phyloP scores from a whole-genome alignment of 2,329 filamentous ascomycete genomes.

The Rosellinia necatrix region DNA sequence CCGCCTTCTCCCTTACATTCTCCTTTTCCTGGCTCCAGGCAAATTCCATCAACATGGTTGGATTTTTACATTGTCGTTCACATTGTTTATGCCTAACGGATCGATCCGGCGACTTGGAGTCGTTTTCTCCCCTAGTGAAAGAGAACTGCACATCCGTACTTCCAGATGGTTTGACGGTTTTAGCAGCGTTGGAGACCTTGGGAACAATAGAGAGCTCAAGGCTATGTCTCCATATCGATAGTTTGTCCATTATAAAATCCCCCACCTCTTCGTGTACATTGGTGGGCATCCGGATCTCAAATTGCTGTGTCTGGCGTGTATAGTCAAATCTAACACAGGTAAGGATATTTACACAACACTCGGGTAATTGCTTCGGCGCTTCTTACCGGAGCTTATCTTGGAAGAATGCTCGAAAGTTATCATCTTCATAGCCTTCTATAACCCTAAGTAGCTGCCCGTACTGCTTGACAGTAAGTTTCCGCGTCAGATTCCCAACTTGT shows the following conservation, averaged over 20 bases:
- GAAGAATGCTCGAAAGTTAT: background rate
- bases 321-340: conserved; percentile 8
- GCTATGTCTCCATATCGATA: background rate
- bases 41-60: background rate
- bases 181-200: background rate
- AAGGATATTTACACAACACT: too few species aligned
- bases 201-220: conserved; percentile 2
- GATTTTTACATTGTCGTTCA: background rate
- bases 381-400: conserved; percentile 8
- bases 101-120: conserved; percentile 2
- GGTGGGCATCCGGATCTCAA: conserved; percentile 14
- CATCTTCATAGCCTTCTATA: conserved; percentile 8
- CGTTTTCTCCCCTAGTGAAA: background rate
- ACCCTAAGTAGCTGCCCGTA: conserved; percentile 5
- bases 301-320: background rate
- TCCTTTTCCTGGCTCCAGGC: background rate
- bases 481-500: conserved; percentile 2
- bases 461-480: conserved; percentile 11
- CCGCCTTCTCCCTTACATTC: background rate
- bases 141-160: background rate
- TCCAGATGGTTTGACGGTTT: background rate
- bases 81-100: background rate
- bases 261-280: conserved; percentile 12
- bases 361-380: too few species aligned
- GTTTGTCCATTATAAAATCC: background rate